phyloP scores from a whole-genome alignment of 345 rosid genomes.

The Aquilaria yunnanensis region DNA sequence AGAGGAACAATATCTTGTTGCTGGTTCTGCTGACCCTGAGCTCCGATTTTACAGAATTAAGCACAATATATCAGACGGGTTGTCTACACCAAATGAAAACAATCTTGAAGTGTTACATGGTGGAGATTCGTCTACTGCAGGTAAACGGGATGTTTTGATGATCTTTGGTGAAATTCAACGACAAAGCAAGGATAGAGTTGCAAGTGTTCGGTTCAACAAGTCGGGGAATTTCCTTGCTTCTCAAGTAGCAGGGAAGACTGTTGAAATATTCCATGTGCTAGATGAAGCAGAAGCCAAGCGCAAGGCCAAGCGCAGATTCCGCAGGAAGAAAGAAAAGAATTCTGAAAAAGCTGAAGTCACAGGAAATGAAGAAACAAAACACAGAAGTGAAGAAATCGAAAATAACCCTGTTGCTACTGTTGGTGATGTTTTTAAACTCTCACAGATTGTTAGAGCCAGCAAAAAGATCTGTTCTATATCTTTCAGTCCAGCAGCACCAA shows the following conservation, averaged over 20 bases:
- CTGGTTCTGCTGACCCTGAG: slow-evolving; percentile 89
- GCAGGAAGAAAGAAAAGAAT: slow-evolving; percentile 85
- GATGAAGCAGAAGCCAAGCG: slow-evolving; percentile 78
- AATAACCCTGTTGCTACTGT: slow-evolving; percentile 31
- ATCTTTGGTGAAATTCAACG: slow-evolving; percentile 81
- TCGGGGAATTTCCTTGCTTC: slow-evolving; percentile 82
- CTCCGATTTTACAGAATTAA: slow-evolving; percentile 68
- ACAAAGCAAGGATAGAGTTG: slow-evolving; percentile 82
- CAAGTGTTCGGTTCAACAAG: slow-evolving; percentile 63
- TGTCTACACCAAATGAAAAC: slow-evolving; percentile 20
- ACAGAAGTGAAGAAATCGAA: slow-evolving; percentile 29
- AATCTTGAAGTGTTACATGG: slow-evolving; percentile 23
- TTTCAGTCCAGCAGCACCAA: slow-evolving; percentile 58
- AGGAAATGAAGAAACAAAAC: slow-evolving; percentile 33
- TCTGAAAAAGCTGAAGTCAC: slow-evolving; percentile 41
- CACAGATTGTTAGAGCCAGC: slow-evolving; percentile 69
- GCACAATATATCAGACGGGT: slow-evolving; percentile 26
- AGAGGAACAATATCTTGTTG: slow-evolving; percentile 70
- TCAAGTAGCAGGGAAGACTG: slow-evolving; percentile 85
- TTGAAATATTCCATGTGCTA: slow-evolving; percentile 63
- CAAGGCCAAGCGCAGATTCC: slow-evolving; percentile 85
- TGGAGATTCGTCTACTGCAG: slow-evolving; percentile 34
- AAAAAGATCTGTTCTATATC: slow-evolving; percentile 84
- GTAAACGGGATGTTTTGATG: slow-evolving; percentile 73
- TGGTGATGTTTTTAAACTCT: slow-evolving; percentile 72